Percentiles rank a stretch among this genome's conserved stretches.
These are phyloP conservation scores for Plantago lanceolata DNA, from an alignment of 305 asterid species.

Conservation along the genomic window DNA sequence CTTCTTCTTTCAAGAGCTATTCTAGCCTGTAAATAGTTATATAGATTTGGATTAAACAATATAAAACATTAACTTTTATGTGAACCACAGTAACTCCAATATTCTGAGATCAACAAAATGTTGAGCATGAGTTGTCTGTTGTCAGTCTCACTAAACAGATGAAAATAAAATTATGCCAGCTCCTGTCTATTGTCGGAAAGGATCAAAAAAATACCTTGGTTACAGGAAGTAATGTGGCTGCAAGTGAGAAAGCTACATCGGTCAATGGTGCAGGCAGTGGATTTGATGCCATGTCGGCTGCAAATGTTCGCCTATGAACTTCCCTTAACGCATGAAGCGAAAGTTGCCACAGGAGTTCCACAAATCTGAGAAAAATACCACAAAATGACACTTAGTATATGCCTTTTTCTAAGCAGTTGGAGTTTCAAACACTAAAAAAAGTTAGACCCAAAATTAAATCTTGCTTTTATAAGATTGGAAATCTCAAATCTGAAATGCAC, in stretches of 20 bases:
- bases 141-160: no score
- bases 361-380: slow-evolving; percentile 58
- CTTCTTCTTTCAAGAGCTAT: slow-evolving; percentile 96
- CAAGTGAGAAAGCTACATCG: slow-evolving; percentile 98
- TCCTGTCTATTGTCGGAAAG: neutral
- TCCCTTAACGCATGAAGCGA: slow-evolving; percentile 97
- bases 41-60: no score
- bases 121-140: no score
- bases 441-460: no score
- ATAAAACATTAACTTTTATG: no score
- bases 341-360: slow-evolving; percentile 96
- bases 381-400: no score
- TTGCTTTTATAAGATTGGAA: no score
- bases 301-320: slow-evolving; percentile 86
- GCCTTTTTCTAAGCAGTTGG: no score
- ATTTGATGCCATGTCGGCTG: slow-evolving; percentile 84
- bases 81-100: slow-evolving; percentile 1
- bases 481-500: no score
- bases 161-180: no score
- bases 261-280: slow-evolving; percentile 93
- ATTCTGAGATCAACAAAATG: no score
- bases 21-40: slow-evolving; percentile 58
- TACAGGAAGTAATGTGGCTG: slow-evolving; percentile 92
- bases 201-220: slow-evolving; percentile 61
- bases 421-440: no score